Evolutionary conservation across 768 basidiomycete genomes (phyloP).

Genomic region (Trametes cingulata): DNA sequence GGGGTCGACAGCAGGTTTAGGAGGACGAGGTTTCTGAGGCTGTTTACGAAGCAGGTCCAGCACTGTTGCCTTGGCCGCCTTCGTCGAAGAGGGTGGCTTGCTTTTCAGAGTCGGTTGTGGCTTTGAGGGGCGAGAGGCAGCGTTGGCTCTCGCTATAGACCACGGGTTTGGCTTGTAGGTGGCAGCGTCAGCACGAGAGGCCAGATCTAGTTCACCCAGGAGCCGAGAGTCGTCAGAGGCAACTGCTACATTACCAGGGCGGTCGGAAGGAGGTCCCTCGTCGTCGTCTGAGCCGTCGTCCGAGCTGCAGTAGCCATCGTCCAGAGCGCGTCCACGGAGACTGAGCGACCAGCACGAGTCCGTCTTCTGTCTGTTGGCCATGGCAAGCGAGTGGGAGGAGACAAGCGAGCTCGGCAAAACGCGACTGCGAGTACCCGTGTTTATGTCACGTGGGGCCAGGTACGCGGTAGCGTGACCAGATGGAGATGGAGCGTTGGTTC

Average conservation of each 20-base stretch:
- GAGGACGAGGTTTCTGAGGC: not conserved
- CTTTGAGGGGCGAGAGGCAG: conserved; percentile 41
- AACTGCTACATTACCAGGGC: not conserved
- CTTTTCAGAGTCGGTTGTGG: not conserved
- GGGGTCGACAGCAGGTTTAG: not conserved
- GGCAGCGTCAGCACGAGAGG: conserved; percentile 59
- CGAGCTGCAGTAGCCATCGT: conserved; percentile 23
- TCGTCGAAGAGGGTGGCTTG: not conserved
- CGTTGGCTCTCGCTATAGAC: conserved; percentile 80
- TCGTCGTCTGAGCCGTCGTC: conserved; percentile 23
- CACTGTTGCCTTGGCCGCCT: not conserved
- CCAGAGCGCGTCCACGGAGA: conserved; percentile 19
- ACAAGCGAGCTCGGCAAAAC: conserved; percentile 3
- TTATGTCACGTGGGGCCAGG: not conserved
- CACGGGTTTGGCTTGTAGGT: conserved; percentile 77
- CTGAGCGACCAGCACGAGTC: conserved; percentile 34
- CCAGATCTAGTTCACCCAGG: conserved; percentile 58
- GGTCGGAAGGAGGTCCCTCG: not conserved
- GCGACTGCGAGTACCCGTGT: not conserved
- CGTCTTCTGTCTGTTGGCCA: not conserved
- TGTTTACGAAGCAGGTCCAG: conserved; percentile 2
- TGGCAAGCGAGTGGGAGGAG: not conserved
- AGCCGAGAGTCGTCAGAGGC: conserved; percentile 31
- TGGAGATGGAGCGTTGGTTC: not conserved
- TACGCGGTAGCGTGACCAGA: conserved; percentile 16